These are phyloP conservation scores for Cryptococcus sp. DNA, from an alignment of 1,284 basidiomycete species.

Conservation along the genomic window DNA sequence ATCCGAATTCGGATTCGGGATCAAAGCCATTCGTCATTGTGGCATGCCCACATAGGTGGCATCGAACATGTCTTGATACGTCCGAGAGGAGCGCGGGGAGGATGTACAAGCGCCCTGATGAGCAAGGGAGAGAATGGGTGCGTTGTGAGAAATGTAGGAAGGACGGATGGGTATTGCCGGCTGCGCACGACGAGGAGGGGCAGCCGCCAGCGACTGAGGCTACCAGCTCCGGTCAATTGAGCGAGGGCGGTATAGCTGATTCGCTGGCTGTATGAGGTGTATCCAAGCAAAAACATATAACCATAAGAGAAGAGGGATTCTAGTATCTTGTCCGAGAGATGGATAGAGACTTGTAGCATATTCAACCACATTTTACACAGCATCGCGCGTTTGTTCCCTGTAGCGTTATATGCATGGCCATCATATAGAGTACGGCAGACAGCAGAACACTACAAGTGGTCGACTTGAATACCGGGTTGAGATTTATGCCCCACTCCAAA, in stretches of 20 bases:
- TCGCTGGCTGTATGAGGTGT: neutral
- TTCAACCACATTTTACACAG: neutral
- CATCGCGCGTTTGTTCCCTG: too few species aligned
- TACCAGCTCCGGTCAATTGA: too few species aligned
- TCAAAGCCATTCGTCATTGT: constrained; percentile 24
- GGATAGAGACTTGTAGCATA: neutral
- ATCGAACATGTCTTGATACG: constrained; percentile 39
- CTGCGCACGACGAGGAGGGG: neutral
- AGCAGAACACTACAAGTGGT: neutral
- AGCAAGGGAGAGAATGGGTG: constrained; percentile 37
- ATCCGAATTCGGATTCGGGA: neutral
- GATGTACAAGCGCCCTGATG: constrained; percentile 6
- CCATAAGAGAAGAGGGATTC: too few species aligned
- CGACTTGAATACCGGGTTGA: neutral
- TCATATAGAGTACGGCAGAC: too few species aligned
- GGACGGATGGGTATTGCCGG: constrained; percentile 35
- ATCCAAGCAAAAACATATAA: too few species aligned
- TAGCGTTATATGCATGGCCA: too few species aligned
- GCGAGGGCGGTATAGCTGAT: neutral
- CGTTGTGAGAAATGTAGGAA: constrained; percentile 44
- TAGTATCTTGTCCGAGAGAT: neutral
- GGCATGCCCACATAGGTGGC: constrained; percentile 43
- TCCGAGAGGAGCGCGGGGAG: constrained; percentile 35
- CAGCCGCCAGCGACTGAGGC: neutral
- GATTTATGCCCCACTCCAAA: neutral